These are phyloP conservation scores for Magnusiomyces ingens DNA, from an alignment of 1,139 yeast genomes.

Conservation along the genomic window DNA sequence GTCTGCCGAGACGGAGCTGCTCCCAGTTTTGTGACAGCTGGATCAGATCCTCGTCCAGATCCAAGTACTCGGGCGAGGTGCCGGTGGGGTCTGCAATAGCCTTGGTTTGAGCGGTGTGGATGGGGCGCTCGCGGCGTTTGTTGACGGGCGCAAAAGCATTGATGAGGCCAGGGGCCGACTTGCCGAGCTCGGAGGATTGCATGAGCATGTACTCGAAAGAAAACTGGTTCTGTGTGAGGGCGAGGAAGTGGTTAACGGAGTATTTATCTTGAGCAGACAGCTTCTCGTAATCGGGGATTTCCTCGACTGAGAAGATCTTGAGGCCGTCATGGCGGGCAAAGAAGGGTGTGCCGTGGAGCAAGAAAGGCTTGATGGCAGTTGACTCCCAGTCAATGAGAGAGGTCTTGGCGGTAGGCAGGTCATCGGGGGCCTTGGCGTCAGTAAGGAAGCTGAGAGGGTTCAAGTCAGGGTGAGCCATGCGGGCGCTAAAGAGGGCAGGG, in stretches of 20 bases:
- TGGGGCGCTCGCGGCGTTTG: slow-evolving; percentile 35
- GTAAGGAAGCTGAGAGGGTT: slow-evolving; percentile 81
- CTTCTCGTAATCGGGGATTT: slow-evolving; percentile 61
- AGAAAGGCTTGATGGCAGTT: slow-evolving; percentile 70
- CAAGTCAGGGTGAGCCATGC: slow-evolving; percentile 72
- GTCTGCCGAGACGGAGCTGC: slow-evolving; percentile 30
- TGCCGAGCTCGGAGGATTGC: slow-evolving; percentile 41
- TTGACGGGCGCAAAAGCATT: slow-evolving; percentile 46
- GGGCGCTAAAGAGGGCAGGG: slow-evolving; percentile 55
- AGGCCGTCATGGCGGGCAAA: slow-evolving; percentile 85
- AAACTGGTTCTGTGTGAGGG: slow-evolving; percentile 85
- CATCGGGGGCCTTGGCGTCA: slow-evolving; percentile 25
- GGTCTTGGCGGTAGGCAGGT: slow-evolving; percentile 8
- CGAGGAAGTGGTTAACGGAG: slow-evolving; percentile 78
- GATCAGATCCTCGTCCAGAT: slow-evolving; percentile 70
- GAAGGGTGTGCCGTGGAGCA: slow-evolving; percentile 69
- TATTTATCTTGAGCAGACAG: slow-evolving; percentile 67
- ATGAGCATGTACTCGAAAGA: slow-evolving; percentile 77
- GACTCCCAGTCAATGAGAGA: slow-evolving; percentile 77
- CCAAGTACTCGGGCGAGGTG: slow-evolving; percentile 58
- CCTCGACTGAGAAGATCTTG: slow-evolving; percentile 69
- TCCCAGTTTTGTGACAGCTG: slow-evolving; percentile 57
- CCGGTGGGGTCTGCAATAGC: slow-evolving; percentile 43
- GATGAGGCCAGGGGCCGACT: slow-evolving; percentile 38
- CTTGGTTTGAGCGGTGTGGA: slow-evolving; percentile 43